Base-by-base conservation (phyloP, 2,329 filamentous ascomycete species). In the Aspergillus unguis region DNA sequence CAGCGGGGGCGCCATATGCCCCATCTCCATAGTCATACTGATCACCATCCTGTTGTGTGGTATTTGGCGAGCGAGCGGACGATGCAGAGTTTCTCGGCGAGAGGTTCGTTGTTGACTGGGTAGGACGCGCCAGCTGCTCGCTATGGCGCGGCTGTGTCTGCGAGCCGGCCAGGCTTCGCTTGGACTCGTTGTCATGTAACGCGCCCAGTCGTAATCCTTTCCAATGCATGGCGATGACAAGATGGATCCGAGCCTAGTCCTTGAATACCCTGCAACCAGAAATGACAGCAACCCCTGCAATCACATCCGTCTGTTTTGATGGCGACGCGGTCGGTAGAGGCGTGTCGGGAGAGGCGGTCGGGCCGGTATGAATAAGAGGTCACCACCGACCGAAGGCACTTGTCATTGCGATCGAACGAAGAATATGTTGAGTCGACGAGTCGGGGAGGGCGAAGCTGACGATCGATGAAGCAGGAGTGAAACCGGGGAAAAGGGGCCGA, bases 141-240 rank as follows among this genome's bases (percentile, higher is more conserved):
- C 69, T 72, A 58, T 65, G 68, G 52, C 69, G 68, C 44, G 62
- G 55, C 38, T 63, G 62, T 31, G 60, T 29, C 38, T 63, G 61
- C 28, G 63, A 56, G 47, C 70, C 66, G 32, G 66, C 55, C 45
- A 64, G 56, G 55, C 63, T 70, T 44, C 66, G 69, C 59, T 71
- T 72, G 48, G 66, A 62, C 36, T 64, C 63, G 59, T 58, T 65
- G 56, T 59, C 60, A 57, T 72, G 67, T 50, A 60, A 57, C 45
- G 67, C 59, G 55, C 65, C 63, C 36, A 72, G 62, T 50, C 70
- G 66, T 50, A 71, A 60, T 46, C 66, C 67, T 66, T 70, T 71
- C 68, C 70, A 72, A 69, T 71, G 67, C 70, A 73, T 73, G 60
- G 58, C 63, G 65, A 58, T 59, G 53, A 48, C 26, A 58, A 62